Evolutionary conservation across 2,329 filamentous ascomycete genomes (phyloP), one percentile per base, ranked within the genome.

Genomic region (Purpureocillium lavendulum): DNA sequence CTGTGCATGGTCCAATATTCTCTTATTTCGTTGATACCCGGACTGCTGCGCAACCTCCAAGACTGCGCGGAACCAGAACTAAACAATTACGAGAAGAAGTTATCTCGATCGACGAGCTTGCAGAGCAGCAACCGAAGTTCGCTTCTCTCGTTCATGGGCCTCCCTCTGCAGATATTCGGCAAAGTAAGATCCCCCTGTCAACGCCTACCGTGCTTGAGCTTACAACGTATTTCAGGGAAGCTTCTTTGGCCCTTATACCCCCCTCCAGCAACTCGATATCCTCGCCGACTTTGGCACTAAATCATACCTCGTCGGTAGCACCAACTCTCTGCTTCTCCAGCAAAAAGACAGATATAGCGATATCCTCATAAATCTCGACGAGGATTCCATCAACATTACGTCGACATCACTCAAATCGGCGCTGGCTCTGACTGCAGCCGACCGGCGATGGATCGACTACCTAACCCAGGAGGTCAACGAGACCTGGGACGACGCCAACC

Each of bases 1-100:
- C 69, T 98, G 50, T 98, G 92, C 74, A 94, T 97, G 85, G 89
- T 95, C 65, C 92, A 98, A 61, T 98, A 97, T 66, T 92, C 90
- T 33, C 75, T 98, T 34, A 83, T 98, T 51, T 96, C 90, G 39
- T 71, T 98, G 54, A 94, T 98, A 66, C 92, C 92, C 35, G 88
- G 89, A 43, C 77, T 98, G 41, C 81, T 97, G 54, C 80, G 87
- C 54, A 87, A 84, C 53, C 75, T 98, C n/a, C 82, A 94, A 63
- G 92, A 98, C 64, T 94, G 87, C 53, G 90, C 92, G 36, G 88
- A 95, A 56, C 92, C 92, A n/a, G 83, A 89, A 33, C 76, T 97
- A 59, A 83, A 96, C 61, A 81, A 64, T 43, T 90, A 92, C 58
- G 86, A 89, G 53, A 77, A 82, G 58, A 82, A 71, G 21, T 68